Percentiles rank a stretch among this genome's conserved stretches.
Evolutionary conservation across 805 yeast genomes (phyloP).

Genomic region (Pichia exigua): DNA sequence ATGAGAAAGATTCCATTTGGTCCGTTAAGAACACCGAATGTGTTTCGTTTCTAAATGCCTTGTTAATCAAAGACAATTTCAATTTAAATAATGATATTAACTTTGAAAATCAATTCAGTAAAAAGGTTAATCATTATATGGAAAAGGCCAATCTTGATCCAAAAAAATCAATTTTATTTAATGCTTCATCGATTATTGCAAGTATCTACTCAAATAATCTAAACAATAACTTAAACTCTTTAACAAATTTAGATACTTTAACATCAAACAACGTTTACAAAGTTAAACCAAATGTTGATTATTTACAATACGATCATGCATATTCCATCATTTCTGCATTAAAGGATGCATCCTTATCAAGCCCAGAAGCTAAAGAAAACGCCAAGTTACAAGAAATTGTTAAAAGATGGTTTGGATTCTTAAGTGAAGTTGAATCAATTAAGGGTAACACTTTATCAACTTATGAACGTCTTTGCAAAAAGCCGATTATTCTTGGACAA

Average conservation of each 20-base stretch:
- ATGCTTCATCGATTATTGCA: slow-evolving; percentile 4
- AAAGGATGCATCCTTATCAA: slow-evolving; percentile 6
- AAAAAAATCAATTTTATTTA: slow-evolving; percentile 4
- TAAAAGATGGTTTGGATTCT: slow-evolving; percentile 4
- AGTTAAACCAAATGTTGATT: slow-evolving; percentile 3
- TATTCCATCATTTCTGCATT: slow-evolving; percentile 10
- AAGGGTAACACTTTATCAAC: slow-evolving; percentile 3
- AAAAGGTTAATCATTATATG: slow-evolving; percentile 13
- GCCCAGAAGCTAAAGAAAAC: neutral
- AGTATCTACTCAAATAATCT: slow-evolving; percentile 1
- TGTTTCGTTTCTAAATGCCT: slow-evolving; percentile 19
- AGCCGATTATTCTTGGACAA: neutral
- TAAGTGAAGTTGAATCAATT: slow-evolving; percentile 2
- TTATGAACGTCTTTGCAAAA: slow-evolving; percentile 1
- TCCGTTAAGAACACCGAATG: slow-evolving; percentile 19
- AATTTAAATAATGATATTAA: slow-evolving; percentile 1
- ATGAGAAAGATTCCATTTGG: slow-evolving; percentile 12
- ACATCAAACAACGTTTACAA: slow-evolving; percentile 1
- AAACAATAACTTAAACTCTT: neutral
- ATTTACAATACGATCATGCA: slow-evolving; percentile 10
- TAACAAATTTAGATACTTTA: slow-evolving; percentile 4
- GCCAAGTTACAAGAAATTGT: slow-evolving; percentile 1
- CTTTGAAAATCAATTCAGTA: slow-evolving; percentile 12
- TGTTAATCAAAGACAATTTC: slow-evolving; percentile 12
- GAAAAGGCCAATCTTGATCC: slow-evolving; percentile 8